Conservation (phyloP, 345 rosid genomes). For the Acer campestre region DNA sequence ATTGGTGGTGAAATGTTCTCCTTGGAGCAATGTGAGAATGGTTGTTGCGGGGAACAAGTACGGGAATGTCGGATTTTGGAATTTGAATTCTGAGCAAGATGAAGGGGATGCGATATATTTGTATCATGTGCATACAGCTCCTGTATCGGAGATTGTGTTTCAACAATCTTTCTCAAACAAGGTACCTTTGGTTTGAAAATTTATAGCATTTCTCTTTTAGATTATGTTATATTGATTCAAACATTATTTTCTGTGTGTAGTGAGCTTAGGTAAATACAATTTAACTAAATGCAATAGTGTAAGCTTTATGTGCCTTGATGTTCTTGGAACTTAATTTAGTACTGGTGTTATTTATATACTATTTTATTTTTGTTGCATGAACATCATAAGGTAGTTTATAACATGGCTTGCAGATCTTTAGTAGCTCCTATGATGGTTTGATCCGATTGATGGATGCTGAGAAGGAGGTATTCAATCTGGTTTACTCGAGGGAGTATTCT, state of each 20-base stretch:
- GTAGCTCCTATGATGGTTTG: conserved; percentile 73
- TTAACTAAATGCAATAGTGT: too few relatives aligned
- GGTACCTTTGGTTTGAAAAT: conserved; percentile 39
- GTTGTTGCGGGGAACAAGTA: conserved; percentile 64
- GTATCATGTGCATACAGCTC: conserved; percentile 57
- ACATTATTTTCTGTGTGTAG: too few relatives aligned
- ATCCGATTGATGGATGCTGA: conserved; percentile 79
- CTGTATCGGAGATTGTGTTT: conserved; percentile 63
- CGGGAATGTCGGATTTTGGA: conserved; percentile 83
- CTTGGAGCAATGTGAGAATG: conserved; percentile 57
- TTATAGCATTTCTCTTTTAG: too few relatives aligned
- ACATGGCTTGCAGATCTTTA: conserved; percentile 45
- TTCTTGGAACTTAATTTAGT: not conserved
- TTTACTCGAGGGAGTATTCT: conserved; percentile 49
- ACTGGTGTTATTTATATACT: not conserved
- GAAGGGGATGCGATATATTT: conserved; percentile 55
- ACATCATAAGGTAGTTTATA: not conserved
- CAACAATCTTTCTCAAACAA: conserved; percentile 57
- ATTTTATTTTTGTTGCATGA: not conserved
- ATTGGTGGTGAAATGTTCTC: conserved; percentile 58
- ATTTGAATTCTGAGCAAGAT: conserved; percentile 44
- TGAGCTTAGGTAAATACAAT: too few relatives aligned
- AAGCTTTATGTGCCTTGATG: not conserved
- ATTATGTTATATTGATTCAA: too few relatives aligned
- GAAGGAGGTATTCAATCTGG: conserved; percentile 66